Evolutionary conservation across 2,329 filamentous ascomycete species (phyloP).

Genomic region (Pseudopithomyces maydicus): DNA sequence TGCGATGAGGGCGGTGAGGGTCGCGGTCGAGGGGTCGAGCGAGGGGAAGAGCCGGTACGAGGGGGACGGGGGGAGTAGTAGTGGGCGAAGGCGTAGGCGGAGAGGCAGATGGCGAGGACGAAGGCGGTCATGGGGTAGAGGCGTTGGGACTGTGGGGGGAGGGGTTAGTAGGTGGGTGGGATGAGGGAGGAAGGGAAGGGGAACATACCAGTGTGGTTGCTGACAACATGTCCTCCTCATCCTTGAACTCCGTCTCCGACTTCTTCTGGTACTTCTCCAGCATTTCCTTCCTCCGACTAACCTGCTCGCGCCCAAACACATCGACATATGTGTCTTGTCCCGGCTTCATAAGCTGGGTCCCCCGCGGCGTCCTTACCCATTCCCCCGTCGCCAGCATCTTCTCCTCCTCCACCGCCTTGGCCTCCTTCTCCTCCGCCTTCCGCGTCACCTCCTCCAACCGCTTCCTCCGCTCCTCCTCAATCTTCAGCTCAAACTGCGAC

Average conservation of each 20-base stretch:
- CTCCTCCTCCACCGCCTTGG: slow-evolving; percentile 33
- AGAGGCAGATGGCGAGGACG: slow-evolving; percentile 30
- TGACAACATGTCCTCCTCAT: slow-evolving; percentile 32
- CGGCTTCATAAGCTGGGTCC: slow-evolving; percentile 43
- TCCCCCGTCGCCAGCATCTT: slow-evolving; percentile 39
- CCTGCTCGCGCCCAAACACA: slow-evolving; percentile 38
- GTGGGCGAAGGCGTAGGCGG: slow-evolving; percentile 33
- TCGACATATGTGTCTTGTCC: slow-evolving; percentile 40
- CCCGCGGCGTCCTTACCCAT: slow-evolving; percentile 38
- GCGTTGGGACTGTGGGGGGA: slow-evolving; percentile 38
- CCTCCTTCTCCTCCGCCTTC: slow-evolving; percentile 40
- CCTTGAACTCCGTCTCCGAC: slow-evolving; percentile 28
- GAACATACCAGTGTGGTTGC: slow-evolving; percentile 38
- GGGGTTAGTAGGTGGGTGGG: slow-evolving; percentile 4
- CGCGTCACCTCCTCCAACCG: slow-evolving; percentile 34
- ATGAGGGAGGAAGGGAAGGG: neutral
- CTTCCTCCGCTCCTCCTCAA: slow-evolving; percentile 37
- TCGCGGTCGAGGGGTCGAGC: slow-evolving; percentile 40
- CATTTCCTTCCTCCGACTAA: slow-evolving; percentile 36
- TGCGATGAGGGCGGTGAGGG: slow-evolving; percentile 66
- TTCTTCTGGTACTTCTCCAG: slow-evolving; percentile 32
- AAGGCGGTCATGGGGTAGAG: slow-evolving; percentile 44
- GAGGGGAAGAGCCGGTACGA: slow-evolving; percentile 40
- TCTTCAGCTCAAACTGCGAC: slow-evolving; percentile 41
- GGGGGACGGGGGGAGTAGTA: slow-evolving; percentile 39